Evolutionary conservation across 495 filamentous ascomycete genomes (phyloP).

Genomic region (Hypoxylon intermedium): DNA sequence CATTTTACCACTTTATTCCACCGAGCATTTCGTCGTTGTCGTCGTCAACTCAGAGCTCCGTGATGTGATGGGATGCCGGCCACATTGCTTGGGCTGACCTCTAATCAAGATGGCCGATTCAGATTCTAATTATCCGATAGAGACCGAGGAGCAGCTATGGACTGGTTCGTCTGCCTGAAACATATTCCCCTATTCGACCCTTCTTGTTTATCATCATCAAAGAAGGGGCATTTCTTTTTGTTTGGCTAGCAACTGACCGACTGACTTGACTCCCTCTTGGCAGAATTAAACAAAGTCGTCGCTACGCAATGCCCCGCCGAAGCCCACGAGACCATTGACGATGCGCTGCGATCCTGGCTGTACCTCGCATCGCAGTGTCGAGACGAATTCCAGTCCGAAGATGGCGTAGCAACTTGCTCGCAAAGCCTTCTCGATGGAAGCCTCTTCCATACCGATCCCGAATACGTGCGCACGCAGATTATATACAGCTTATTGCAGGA

Average conservation of each 20-base stretch:
- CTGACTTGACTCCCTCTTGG: background rate
- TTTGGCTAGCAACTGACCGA: background rate
- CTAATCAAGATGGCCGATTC: constrained; percentile 61
- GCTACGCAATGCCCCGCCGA: constrained; percentile 70
- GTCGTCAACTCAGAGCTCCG: constrained; percentile 11
- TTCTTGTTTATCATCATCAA: background rate
- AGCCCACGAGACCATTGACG: constrained; percentile 77
- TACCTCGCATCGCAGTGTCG: constrained; percentile 78
- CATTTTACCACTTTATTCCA: constrained; percentile 8
- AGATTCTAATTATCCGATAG: constrained; percentile 71
- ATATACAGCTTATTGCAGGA: constrained; percentile 92
- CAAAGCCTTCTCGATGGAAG: constrained; percentile 78
- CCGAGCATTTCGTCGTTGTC: constrained; percentile 1
- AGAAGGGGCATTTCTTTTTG: background rate
- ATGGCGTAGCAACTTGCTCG: constrained; percentile 84
- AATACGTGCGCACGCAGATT: constrained; percentile 92
- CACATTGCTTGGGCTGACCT: constrained; percentile 18
- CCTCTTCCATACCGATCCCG: constrained; percentile 74
- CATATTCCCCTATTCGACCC: background rate
- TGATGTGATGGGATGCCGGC: constrained; percentile 30
- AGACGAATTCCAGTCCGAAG: constrained; percentile 82
- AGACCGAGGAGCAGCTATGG: constrained; percentile 94
- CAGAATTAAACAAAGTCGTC: constrained; percentile 85
- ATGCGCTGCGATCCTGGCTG: constrained; percentile 83
- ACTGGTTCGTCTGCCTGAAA: constrained; percentile 63